phyloP scores from a whole-genome alignment of 2,329 filamentous ascomycete species.

The Davidsoniella australis region DNA sequence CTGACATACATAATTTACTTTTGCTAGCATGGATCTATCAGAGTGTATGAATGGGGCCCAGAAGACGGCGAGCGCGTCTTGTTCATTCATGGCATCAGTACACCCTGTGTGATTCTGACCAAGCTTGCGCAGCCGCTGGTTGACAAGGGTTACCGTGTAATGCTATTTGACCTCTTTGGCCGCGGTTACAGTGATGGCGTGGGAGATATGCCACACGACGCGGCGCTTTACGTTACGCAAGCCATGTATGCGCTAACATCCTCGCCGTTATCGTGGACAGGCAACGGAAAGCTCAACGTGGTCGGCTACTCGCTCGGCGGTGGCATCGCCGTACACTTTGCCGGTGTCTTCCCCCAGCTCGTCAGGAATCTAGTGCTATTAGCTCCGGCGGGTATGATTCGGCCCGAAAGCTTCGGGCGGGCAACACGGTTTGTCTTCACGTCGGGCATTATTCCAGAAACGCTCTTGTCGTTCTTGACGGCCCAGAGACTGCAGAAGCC shows the following conservation, averaged over 20 bases:
- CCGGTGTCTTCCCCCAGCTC: conserved; percentile 52
- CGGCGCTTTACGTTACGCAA: conserved; percentile 55
- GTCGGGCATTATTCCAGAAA: conserved; percentile 36
- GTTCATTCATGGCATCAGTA: conserved; percentile 71
- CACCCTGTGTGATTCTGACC: conserved; percentile 56
- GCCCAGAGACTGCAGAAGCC: conserved; percentile 31
- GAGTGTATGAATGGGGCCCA: conserved; percentile 72
- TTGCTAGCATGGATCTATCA: conserved; percentile 49
- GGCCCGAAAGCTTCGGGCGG: conserved; percentile 33
- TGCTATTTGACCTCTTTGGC: conserved; percentile 63
- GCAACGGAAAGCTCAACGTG: conserved; percentile 40
- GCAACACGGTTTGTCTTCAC: conserved; percentile 34
- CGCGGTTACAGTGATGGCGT: conserved; percentile 51
- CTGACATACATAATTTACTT: not conserved
- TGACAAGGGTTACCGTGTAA: conserved; percentile 54
- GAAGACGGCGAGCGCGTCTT: conserved; percentile 56
- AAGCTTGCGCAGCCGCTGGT: conserved; percentile 51
- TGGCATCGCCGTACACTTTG: conserved; percentile 58
- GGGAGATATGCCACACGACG: conserved; percentile 50
- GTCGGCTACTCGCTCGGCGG: conserved; percentile 74
- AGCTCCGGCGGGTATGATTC: conserved; percentile 61
- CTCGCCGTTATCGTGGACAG: conserved; percentile 52
- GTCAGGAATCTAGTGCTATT: conserved; percentile 57
- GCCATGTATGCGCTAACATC: conserved; percentile 54
- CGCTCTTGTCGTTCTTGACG: conserved; percentile 31